Base-by-base conservation (phyloP, 345 rosid genomes). In the Lepidium aucheri region DNA sequence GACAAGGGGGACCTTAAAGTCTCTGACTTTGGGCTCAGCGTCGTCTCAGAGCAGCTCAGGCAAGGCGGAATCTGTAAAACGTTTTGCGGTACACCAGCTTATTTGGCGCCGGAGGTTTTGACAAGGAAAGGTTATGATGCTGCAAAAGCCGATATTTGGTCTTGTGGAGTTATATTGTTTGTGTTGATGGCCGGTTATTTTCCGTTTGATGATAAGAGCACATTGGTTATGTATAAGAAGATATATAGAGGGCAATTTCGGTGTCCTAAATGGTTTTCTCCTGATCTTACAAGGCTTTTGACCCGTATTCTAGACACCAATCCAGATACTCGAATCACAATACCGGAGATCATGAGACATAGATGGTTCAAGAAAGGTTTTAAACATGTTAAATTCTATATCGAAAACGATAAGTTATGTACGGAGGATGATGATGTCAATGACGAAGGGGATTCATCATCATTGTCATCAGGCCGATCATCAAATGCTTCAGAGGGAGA, bases 71-170 rank as follows among this genome's bases (percentile, higher is more conserved):
- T 82, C 53, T 88, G 88, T 26, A 85, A 89, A 17, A 91, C 98
- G 7, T 86, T 86, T 51, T 91, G 96, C 8, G 98, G 98, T 45
- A 86, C 91, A 12, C 91, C 91, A 0, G 86, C 88, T 30, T 86
- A 83, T 59, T 77, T 86, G 9, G 91, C 98, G 4, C 96, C 98
- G 7, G 98, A 91, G 85, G 95, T 91, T 13, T 64, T 91, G 63
- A 75, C 81, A 6, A 55, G 86, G 75, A 85, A 68, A 54, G 98
- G 98, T 0, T 93, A 93, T 42, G 96, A 93, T 17, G 98, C 89
- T 2, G 89, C 94, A 6, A 93, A 90, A 79, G 90, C 86, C 5
- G 98, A 93, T 57, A 81, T 90, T 6, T 90, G 98, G 98, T 86
- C 98, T 0, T 88, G 97, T 28, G 98, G 97, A 11, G 83, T 93